These are phyloP conservation scores for Elongisporangium senticosum DNA, from an alignment of 352 stramenopile species.

Conservation along the genomic window DNA sequence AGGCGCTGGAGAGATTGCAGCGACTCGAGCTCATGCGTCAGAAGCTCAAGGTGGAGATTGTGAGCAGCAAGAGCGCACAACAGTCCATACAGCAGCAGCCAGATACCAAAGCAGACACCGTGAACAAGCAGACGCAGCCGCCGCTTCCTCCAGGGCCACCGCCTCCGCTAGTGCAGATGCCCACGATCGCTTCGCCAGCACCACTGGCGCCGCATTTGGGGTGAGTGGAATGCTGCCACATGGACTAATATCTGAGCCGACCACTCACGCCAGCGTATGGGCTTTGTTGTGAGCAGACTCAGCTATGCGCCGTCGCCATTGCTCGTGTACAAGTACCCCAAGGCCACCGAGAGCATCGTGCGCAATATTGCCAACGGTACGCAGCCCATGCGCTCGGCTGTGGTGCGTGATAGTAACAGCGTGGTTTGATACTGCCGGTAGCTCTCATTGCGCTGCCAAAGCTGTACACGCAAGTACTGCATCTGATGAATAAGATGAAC, in stretches of 20 bases:
- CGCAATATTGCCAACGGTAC: constrained; percentile 85
- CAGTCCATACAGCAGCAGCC: constrained; percentile 2
- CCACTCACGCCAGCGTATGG: background rate
- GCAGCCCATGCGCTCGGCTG: background rate
- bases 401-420: background rate
- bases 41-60: constrained; percentile 26
- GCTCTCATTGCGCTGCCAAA: constrained; percentile 80
- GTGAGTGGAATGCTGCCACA: constrained; percentile 17
- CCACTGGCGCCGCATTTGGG: constrained; percentile 71
- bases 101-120: constrained; percentile 14
- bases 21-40: constrained; percentile 52
- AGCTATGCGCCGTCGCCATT: constrained; percentile 79
- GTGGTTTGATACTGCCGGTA: constrained; percentile 10
- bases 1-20: constrained; percentile 36
- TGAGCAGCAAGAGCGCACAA: constrained; percentile 6
- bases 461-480: constrained; percentile 88
- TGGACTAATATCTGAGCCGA: background rate
- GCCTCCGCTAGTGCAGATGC: constrained; percentile 6
- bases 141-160: constrained; percentile 16
- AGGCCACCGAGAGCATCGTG: constrained; percentile 66
- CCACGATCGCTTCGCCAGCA: constrained; percentile 18
- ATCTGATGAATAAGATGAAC: constrained; percentile 93
- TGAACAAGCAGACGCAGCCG: constrained; percentile 26
- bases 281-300: constrained; percentile 33
- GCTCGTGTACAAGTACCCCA: constrained; percentile 86